A percentile compares a stretch with the other conserved stretches of the same genome.
Conservation (phyloP, 2,329 filamentous ascomycete species). For the Phoma sp. region DNA sequence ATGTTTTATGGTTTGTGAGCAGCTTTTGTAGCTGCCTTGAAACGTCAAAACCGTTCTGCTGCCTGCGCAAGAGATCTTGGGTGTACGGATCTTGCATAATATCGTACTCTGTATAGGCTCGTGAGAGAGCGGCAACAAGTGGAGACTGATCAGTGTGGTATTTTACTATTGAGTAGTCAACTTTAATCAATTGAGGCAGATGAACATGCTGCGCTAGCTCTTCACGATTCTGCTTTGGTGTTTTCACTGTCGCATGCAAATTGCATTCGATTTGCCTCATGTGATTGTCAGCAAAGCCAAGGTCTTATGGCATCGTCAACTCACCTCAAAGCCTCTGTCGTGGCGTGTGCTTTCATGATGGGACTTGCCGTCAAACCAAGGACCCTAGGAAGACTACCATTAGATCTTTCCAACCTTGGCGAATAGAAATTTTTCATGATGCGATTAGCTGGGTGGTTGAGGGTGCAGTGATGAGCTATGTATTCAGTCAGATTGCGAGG, state of each 20-base stretch:
- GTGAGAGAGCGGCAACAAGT: slow-evolving; percentile 25
- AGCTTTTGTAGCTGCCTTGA: slow-evolving; percentile 34
- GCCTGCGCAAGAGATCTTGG: slow-evolving; percentile 35
- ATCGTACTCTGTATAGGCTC: slow-evolving; percentile 37
- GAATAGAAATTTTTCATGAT: slow-evolving; percentile 79
- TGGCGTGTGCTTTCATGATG: slow-evolving; percentile 64
- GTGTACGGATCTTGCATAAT: slow-evolving; percentile 50
- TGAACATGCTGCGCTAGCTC: slow-evolving; percentile 74
- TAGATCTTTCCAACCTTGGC: slow-evolving; percentile 44
- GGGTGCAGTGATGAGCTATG: slow-evolving; percentile 74
- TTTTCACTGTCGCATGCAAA: slow-evolving; percentile 71
- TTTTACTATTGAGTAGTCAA: slow-evolving; percentile 39
- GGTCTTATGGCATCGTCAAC: background rate
- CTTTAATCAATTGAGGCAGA: slow-evolving; percentile 62
- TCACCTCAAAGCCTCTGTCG: slow-evolving; percentile 58
- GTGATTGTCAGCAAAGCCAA: slow-evolving; percentile 17
- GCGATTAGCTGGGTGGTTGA: slow-evolving; percentile 66
- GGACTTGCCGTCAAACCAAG: slow-evolving; percentile 84
- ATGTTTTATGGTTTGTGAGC: slow-evolving; percentile 44
- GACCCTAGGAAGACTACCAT: slow-evolving; percentile 63
- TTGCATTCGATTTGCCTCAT: slow-evolving; percentile 67
- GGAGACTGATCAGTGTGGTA: slow-evolving; percentile 2
- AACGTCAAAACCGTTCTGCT: slow-evolving; percentile 29
- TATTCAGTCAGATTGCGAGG: slow-evolving; percentile 6
- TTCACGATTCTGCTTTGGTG: slow-evolving; percentile 70